Base-by-base conservation (phyloP, 192 early-diverging fungal species). In the Ramicandelaber brevisporus region DNA sequence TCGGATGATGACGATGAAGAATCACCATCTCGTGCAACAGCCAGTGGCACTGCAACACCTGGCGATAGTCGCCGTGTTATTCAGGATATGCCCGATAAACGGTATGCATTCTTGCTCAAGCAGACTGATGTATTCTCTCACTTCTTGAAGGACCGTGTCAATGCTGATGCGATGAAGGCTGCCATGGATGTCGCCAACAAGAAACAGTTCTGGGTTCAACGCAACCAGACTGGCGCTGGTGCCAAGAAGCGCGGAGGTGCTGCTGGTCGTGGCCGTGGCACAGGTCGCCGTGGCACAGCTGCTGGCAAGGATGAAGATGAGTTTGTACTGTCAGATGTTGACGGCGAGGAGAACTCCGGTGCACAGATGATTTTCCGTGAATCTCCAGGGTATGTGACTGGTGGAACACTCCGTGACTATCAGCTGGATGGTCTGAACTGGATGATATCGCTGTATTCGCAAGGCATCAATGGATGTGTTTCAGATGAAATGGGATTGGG, bases 401-500 rank as follows among this genome's bases (percentile, higher is more conserved):
- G 77, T 12, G 92, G 88, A n/a, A 76, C 46, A 9, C 65, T 98
- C 59, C 62, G 92, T 17, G 88, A 93, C 45, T 98, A 98, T 40
- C 92, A 98, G 45, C 46, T 93, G 13, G 84, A 89, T 32, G 92
- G 92, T 11, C 61, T 98, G 18, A 93, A 87, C 48, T 98, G 92
- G 92, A 77, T 98, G 63, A 73, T 98, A 16, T 86, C 79, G 1
- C 58, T 98, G 25, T 90, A 68, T 36, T 72, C 86, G 37, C 92
- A 98, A 44, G 82, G 82, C n/a, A 84, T 98, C 48, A 98, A 98
- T 45, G 92, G 92, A 13, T 92, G 93, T 30, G 50, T 98, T 18
- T 88, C 92, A n/a, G 92, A 93, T 53, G 88, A 93, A 51, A 92
- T 93, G 88, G 87, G 88, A 26, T 61, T 97, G 26, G 87, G 87